Evolutionary conservation across 2,329 filamentous ascomycete genomes (phyloP), one percentile per base, ranked within the genome.

Genomic region (Myriosclerotinia scirpicola): DNA sequence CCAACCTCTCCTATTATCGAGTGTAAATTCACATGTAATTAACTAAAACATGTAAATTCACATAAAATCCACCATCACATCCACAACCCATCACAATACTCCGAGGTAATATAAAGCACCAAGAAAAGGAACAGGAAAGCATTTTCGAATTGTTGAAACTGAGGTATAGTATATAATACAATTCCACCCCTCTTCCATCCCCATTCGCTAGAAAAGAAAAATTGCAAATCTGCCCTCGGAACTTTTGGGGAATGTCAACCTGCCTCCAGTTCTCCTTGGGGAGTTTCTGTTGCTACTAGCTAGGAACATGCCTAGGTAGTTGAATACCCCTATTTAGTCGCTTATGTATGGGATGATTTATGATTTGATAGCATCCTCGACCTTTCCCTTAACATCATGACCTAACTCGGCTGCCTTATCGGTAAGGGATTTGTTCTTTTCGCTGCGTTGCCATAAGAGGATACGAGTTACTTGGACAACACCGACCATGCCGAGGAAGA

Each of bases 401-500:
- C 58, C 58, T 0, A 61, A 70, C 11, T 65, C 68, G 5, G 73
- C 68, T 60, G 73, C 73, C 11, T 71, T 71, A 5, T 63, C 68
- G 30, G 72, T 69, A n/a, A 72, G 65, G 1, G 71, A 68, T 62
- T 76, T 70, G 44, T 81, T 78, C 81, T 91, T 88, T 76, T 88
- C 79, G 68, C 83, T 71, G 82, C 79, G 73, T 89, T 83, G 78
- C 34, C 88, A 90, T 75, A 86, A 66, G 73, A 87, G 79, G 76
- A 98, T 97, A 75, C 95, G 89, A 72, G 81, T 81, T 71, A 92
- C 84, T 83, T 99, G 95, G 71, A 92, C 85, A 67, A 91, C 81
- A 74, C 95, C 95, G 70, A 97, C 93, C 72, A 90, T 81, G 75
- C 91, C 94, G 74, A 99, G 90, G 85, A 97, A 96, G 86, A 97